Conservation (phyloP, 2,329 filamentous ascomycete species). For the Ceratocystis variospora region DNA sequence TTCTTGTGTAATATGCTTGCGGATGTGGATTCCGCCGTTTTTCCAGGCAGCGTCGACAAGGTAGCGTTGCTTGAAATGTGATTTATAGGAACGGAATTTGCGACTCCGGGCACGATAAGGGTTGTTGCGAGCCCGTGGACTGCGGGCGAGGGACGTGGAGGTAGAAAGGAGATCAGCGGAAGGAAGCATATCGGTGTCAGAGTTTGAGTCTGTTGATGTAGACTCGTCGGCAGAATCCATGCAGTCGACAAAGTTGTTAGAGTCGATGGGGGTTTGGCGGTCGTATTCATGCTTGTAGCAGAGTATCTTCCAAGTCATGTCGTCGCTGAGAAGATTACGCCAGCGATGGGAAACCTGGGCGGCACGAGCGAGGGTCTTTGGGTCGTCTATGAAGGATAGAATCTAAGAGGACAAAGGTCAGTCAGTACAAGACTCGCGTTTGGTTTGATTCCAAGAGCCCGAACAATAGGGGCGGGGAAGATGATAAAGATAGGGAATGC, state of each 20-base stretch:
- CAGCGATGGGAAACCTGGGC: conserved; percentile 94
- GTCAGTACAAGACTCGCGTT: no score
- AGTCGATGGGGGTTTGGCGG: conserved; percentile 40
- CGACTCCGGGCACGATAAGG: conserved; percentile 27
- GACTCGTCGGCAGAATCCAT: not conserved
- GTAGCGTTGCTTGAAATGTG: conserved; percentile 94
- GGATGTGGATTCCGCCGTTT: conserved; percentile 70
- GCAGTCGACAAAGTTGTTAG: not conserved
- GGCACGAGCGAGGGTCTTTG: conserved; percentile 79
- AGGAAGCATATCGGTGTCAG: no score
- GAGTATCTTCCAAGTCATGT: conserved; percentile 95
- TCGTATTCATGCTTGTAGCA: conserved; percentile 91
- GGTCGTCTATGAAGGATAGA: conserved; percentile 92
- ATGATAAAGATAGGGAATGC: not conserved
- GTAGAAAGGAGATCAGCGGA: not conserved
- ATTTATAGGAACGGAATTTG: conserved; percentile 75
- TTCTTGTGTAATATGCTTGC: conserved; percentile 84
- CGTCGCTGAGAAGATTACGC: conserved; percentile 85
- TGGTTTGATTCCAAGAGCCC: no score
- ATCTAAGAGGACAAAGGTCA: conserved; percentile 40
- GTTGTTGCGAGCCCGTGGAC: conserved; percentile 19
- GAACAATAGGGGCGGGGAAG: not conserved
- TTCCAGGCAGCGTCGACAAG: conserved; percentile 96
- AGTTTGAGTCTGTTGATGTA: not conserved
- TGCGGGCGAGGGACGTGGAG: conserved; percentile 22